Evolutionary conservation across 257 asterid species (phyloP).

Genomic region (Solanum lycopersicoides): DNA sequence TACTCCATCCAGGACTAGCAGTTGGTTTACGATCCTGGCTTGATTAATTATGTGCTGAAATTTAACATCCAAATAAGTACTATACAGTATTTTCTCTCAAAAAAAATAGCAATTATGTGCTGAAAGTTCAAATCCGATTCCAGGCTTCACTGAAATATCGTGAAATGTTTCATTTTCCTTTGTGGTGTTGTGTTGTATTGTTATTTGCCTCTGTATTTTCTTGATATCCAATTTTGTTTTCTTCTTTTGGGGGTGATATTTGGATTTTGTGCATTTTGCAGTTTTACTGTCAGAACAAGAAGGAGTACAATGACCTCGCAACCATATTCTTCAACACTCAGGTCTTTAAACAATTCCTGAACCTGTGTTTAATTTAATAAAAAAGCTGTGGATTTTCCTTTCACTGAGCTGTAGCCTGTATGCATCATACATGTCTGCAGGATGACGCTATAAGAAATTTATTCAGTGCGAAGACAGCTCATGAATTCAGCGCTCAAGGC

Average conservation of each 20-base stretch:
- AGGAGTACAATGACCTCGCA: constrained; percentile 94
- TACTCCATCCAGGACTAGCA: background rate
- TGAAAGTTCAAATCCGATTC: background rate
- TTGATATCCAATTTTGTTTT: background rate
- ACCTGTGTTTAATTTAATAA: background rate
- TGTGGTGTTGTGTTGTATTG: background rate
- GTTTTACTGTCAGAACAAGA: constrained; percentile 70
- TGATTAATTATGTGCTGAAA: background rate
- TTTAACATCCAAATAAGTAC: background rate
- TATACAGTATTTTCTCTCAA: background rate
- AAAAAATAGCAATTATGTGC: background rate
- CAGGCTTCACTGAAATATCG: background rate
- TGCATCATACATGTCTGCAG: constrained; percentile 33
- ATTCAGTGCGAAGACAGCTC: constrained; percentile 95
- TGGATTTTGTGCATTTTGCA: constrained; percentile 19
- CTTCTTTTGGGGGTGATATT: constrained; percentile 3
- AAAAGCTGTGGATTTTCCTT: background rate
- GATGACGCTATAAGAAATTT: constrained; percentile 98
- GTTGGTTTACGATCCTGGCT: background rate
- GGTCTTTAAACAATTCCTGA: constrained; percentile 28
- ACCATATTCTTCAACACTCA: constrained; percentile 97
- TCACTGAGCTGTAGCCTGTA: constrained; percentile 18
- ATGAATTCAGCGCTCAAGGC: constrained; percentile 90
- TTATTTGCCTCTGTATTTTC: background rate
- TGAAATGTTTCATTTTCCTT: background rate